Base-by-base conservation (phyloP, 2,329 filamentous ascomycete species). In the Cryphonectria naterciae region DNA sequence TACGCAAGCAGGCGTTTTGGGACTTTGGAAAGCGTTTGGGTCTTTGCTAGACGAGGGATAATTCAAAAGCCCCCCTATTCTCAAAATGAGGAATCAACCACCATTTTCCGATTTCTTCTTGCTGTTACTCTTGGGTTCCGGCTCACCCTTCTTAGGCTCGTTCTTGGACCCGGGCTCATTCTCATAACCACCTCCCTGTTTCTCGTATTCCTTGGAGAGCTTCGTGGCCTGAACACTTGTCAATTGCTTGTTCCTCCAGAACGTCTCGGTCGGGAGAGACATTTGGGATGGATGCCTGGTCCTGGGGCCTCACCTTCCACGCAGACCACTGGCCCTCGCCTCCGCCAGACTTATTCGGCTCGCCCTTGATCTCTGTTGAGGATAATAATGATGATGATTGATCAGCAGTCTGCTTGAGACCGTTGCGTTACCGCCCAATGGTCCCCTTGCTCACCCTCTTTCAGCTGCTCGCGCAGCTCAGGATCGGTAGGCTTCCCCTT, bases 151-250 rank as follows among this genome's bases (percentile, higher is more conserved):
- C 70, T 70, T 72, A 4, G 72, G 72, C 70, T 78, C 76, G 37
- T 83, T 83, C 73, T 83, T 83, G 11, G 81, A 83, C 0, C 80
- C 80, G 0, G 81, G 72, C 73, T 81, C 78, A 49, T 83, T 80
- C 74, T 83, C 80, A 65, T 82, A 83, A 1, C 75, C 81, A 4
- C 81, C 81, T 0, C 82, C 81, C 56, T 80, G 79, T 73, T 80
- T 81, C 75, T 83, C 81, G 65, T 83, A 83, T 73, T 83, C 81
- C 69, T 83, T 83, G 2, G 80, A 80, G 4, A 83, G 74, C 73
- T 82, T 83, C 3, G 76, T 74, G 2, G 76, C 79, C 80, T 80
- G 49, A 4, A 65, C 49, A 52, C 32, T n/a, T n/a, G 46, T 65
- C 28, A 68, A 35, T 25, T 22, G 67, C 74, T 4, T 72, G 72